Base-by-base conservation (phyloP, 2,329 filamentous ascomycete genomes). In the Aureobasidium sp. region DNA sequence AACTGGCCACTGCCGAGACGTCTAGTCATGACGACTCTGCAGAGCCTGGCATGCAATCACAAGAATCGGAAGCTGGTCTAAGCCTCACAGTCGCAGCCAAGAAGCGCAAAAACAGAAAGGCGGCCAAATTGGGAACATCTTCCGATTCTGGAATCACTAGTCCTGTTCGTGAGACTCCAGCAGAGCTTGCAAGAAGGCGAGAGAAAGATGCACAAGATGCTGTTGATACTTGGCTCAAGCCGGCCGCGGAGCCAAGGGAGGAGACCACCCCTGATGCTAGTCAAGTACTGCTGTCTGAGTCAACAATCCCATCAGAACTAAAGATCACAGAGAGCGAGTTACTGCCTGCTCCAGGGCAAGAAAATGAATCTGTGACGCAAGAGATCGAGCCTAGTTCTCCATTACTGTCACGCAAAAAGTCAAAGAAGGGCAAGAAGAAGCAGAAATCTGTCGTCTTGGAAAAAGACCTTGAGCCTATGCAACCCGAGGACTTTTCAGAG, bases 41-140 rank as follows among this genome's bases (percentile, higher is more conserved):
- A 11, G 17, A 47, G 31, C 17, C 39, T 36, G 14, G 45, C 9
- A 17, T 29, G 12, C 15, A 39, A 31, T 15, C 22, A 14, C 1
- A 52, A n/a, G 34, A 37, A 37, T 6, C 59, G 11, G 39, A 53
- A 20, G 31, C 17, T 3, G 12, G 22, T 12, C 7, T 20, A 14
- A 48, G 22, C n/a, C 20, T 14, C n/a, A n/a, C 42, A 31, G 9
- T 11, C 27, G 12, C 31, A 17, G 20, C 55, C 17, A 72, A 71
- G 65, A 73, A 74, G 64, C 67, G 66, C 22, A 74, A 72, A 62
- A 72, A 72, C 25, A 49, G 41, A 15, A 65, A 62, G 34, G n/a
- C 27, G 4, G 67, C 66, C 2, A 72, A 71, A 56, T 64, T 67
- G 31, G 69, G 70, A 55, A 71, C 67, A 22, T 63, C 68, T 15